Base-by-base conservation (phyloP, 257 asterid genomes). In the Buddleja alternifolia region DNA sequence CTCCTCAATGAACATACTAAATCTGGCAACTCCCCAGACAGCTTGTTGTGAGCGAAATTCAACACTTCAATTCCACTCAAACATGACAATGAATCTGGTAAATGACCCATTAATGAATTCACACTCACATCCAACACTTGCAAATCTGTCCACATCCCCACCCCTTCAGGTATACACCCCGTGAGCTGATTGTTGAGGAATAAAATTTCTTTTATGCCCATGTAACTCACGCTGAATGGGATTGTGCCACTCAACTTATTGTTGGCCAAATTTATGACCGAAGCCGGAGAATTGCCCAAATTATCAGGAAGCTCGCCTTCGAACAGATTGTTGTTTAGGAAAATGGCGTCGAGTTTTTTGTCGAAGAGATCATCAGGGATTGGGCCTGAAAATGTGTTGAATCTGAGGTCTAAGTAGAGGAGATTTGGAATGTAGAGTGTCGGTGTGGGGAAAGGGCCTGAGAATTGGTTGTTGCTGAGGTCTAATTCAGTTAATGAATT, bases 91-190 rank as follows among this genome's bases (percentile, higher is more conserved):
- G 94, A 76, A 19, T 88, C 85, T 0, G 98, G 98, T 80, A 93
- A 56, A 63, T 82, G 96, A 0, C 98, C 98, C 78, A 76, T 80
- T 10, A 93, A 37, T 0, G 88, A 75, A 50, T 93, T 93, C 16
- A 39, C 82, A 55, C 98, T 93, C 60, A 86, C 83, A 60, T 93
- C 98, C 2, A 93, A 48, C 12, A 93, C 97, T 50, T 90, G 90
- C 65, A 93, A 60, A 74, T 85, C 96, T 0, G 80, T 69, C 98
- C 98, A 93, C 79, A 86, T 34, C 3, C 97, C 97, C 24, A 93
- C 76, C 0, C 92, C 97, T 50, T 93, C 87, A 0, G 97, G 98
- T 11, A 93, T 75, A 65, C 98, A 93, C n/a, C 98, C 98, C 1
- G 92, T 88, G 23, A 93, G 69, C 50, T 80, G 88, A 55, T 93